phyloP scores from a whole-genome alignment of 108 stramenopile genomes.

The Cyclostephanos invisitatus region DNA sequence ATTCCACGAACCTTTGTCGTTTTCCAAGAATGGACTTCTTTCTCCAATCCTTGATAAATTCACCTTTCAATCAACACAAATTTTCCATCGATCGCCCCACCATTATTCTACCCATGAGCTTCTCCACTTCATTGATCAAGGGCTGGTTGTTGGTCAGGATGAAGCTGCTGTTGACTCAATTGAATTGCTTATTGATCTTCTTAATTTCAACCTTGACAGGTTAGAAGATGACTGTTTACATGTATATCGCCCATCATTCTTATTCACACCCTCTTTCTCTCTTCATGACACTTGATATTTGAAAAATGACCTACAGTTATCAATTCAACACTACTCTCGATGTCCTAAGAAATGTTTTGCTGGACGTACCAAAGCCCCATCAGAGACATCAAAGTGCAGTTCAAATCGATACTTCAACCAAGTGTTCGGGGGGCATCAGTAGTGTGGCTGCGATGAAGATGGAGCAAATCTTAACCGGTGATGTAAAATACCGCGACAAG shows the following conservation, averaged over 20 bases:
- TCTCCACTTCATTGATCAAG: conserved; percentile 35
- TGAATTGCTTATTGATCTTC: conserved; percentile 47
- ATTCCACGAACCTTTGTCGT: conserved; percentile 47
- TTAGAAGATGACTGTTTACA: neutral
- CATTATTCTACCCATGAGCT: conserved; percentile 48
- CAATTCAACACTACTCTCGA: conserved; percentile 57
- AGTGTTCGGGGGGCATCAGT: conserved; percentile 21
- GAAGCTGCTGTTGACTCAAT: conserved; percentile 40
- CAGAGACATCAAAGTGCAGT: conserved; percentile 25
- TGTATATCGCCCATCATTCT: neutral
- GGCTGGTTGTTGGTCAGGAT: conserved; percentile 29
- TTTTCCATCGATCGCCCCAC: conserved; percentile 49
- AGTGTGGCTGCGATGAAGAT: conserved; percentile 44
- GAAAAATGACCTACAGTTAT: conserved; percentile 11
- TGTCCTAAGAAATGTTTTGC: conserved; percentile 47
- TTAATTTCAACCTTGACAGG: conserved; percentile 45
- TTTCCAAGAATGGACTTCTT: conserved; percentile 33
- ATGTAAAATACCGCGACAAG: conserved; percentile 27
- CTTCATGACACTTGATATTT: neutral
- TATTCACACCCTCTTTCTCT: neutral
- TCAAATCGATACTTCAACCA: conserved; percentile 10
- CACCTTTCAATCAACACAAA: conserved; percentile 50
- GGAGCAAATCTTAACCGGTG: conserved; percentile 34
- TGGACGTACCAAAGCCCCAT: conserved; percentile 48
- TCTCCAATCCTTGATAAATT: conserved; percentile 48